These are phyloP conservation scores for Gossypium longicalyx DNA, from an alignment of 345 rosid genomes.

Conservation along the genomic window DNA sequence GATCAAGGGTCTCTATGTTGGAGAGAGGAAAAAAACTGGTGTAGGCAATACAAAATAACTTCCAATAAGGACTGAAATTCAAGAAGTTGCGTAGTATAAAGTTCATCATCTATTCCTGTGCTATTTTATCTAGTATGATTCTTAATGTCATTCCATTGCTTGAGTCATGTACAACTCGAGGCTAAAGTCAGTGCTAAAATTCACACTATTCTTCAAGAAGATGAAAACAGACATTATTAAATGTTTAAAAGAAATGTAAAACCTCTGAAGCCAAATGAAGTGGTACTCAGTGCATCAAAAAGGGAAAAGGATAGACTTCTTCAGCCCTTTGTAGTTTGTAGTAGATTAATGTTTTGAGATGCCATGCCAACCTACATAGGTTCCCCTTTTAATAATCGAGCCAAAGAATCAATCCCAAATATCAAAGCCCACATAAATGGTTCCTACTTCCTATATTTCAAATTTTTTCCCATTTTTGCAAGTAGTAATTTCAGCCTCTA, in stretches of 20 bases:
- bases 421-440: neutral
- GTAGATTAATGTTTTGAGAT: neutral
- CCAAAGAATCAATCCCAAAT: neutral
- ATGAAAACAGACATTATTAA: neutral
- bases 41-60: neutral
- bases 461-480: neutral
- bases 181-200: neutral
- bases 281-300: neutral
- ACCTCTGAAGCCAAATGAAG: neutral
- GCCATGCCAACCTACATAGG: neutral
- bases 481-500: neutral
- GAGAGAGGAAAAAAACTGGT: neutral
- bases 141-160: neutral
- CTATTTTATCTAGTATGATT: neutral
- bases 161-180: neutral
- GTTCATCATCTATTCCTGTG: neutral
- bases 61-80: neutral
- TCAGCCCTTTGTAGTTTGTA: neutral
- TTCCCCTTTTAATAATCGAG: neutral
- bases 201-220: neutral
- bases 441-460: neutral
- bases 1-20: neutral
- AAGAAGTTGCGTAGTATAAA: neutral
- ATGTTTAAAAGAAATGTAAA: neutral
- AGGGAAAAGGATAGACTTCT: neutral